phyloP scores from a whole-genome alignment of 768 basidiomycete genomes.

The Clitopilus passeckerianus region DNA sequence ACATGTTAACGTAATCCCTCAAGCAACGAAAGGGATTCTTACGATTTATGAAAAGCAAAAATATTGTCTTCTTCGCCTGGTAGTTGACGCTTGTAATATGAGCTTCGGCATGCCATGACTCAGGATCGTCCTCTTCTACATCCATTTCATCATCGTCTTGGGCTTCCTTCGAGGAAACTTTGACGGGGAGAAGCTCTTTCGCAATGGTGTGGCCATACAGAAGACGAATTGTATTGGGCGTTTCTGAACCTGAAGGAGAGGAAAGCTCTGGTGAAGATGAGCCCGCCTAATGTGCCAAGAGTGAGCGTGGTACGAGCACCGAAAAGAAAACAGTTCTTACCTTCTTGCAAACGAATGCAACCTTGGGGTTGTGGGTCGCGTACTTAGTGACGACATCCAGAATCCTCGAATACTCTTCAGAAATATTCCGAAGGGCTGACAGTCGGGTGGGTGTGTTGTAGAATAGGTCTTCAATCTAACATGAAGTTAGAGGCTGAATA shows the following conservation, averaged over 20 bases:
- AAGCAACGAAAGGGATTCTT: constrained; percentile 17
- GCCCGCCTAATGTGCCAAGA: constrained; percentile 49
- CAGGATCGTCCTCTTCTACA: constrained; percentile 27
- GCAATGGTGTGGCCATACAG: constrained; percentile 80
- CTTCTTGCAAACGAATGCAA: constrained; percentile 92
- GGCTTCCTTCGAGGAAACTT: constrained; percentile 26
- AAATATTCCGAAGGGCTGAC: constrained; percentile 74
- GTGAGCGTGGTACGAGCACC: neutral
- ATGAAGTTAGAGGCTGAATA: neutral
- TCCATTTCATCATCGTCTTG: constrained; percentile 22
- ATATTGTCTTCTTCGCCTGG: constrained; percentile 79
- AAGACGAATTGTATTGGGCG: constrained; percentile 65
- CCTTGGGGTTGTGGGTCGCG: constrained; percentile 86
- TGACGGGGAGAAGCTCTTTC: constrained; percentile 61
- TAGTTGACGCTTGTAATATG: constrained; percentile 87
- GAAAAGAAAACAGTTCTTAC: constrained; percentile 27
- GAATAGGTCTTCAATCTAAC: constrained; percentile 91
- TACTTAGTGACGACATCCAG: constrained; percentile 91
- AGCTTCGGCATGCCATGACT: constrained; percentile 68
- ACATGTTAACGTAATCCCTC: neutral
- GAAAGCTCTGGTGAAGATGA: constrained; percentile 75
- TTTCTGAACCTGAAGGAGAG: constrained; percentile 66
- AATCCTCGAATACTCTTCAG: constrained; percentile 90
- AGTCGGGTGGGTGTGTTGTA: constrained; percentile 89
- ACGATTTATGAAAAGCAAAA: constrained; percentile 96